These are phyloP conservation scores for Phytophthora rubi DNA, from an alignment of 352 stramenopile genomes.

Conservation along the genomic window DNA sequence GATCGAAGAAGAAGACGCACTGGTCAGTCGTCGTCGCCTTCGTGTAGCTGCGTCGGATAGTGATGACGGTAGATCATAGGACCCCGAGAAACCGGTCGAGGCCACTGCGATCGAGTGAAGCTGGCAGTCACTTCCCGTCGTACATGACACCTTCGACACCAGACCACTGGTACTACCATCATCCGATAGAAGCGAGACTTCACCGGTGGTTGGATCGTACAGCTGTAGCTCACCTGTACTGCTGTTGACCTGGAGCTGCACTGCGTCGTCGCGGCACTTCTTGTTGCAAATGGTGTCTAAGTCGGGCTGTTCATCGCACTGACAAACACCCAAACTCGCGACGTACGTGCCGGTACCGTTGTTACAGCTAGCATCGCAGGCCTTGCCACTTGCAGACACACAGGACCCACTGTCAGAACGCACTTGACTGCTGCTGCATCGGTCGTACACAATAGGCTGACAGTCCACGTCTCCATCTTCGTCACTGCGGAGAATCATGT, in stretches of 20 bases:
- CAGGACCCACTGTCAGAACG: slow-evolving; percentile 80
- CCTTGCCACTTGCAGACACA: slow-evolving; percentile 46
- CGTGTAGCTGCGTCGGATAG: slow-evolving; percentile 16
- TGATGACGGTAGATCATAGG: slow-evolving; percentile 54
- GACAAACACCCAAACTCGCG: slow-evolving; percentile 82
- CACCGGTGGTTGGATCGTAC: slow-evolving; percentile 56
- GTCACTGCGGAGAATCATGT: slow-evolving; percentile 81
- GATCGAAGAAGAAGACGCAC: slow-evolving; percentile 45
- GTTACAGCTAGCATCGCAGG: slow-evolving; percentile 63
- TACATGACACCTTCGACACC: slow-evolving; percentile 62
- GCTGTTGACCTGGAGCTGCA: slow-evolving; percentile 67
- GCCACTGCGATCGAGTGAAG: slow-evolving; percentile 62
- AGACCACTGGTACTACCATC: slow-evolving; percentile 31
- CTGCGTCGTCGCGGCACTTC: slow-evolving; percentile 62
- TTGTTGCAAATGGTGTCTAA: slow-evolving; percentile 85
- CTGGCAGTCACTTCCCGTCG: slow-evolving; percentile 44
- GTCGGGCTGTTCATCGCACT: slow-evolving; percentile 79
- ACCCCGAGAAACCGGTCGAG: slow-evolving; percentile 64
- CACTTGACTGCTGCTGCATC: slow-evolving; percentile 76
- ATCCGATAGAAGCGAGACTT: slow-evolving; percentile 27
- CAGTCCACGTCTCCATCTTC: slow-evolving; percentile 90
- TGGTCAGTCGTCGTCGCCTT: slow-evolving; percentile 27
- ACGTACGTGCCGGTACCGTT: slow-evolving; percentile 81
- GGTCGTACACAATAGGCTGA: slow-evolving; percentile 91
- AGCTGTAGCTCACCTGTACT: slow-evolving; percentile 62